Evolutionary conservation across 805 yeast genomes (phyloP).

Genomic region (Suhomyces sp.): DNA sequence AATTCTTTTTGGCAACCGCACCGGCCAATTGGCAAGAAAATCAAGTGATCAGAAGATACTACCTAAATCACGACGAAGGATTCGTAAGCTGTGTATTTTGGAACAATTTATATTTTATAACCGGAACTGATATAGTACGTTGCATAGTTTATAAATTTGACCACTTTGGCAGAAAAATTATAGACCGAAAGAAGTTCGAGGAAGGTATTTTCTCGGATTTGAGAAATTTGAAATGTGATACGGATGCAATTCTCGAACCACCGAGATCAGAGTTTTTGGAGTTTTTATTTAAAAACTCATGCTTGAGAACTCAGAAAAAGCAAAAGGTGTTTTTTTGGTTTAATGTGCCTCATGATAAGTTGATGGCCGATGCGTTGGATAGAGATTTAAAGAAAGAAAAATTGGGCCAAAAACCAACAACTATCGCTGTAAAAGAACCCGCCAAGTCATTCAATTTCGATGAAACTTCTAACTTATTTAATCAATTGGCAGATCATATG

Average conservation of each 20-base stretch:
- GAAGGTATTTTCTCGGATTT: conserved; percentile 94
- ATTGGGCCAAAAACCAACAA: conserved; percentile 60
- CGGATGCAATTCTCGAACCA: conserved; percentile 81
- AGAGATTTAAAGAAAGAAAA: conserved; percentile 83
- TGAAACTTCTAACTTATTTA: conserved; percentile 46
- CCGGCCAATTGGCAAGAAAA: conserved; percentile 92
- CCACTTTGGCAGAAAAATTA: conserved; percentile 81
- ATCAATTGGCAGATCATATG: conserved; percentile 52
- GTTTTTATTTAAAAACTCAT: conserved; percentile 79
- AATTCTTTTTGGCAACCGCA: conserved; percentile 86
- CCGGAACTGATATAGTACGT: conserved; percentile 95
- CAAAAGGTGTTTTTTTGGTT: conserved; percentile 97
- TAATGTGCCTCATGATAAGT: conserved; percentile 88
- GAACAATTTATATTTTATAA: conserved; percentile 84
- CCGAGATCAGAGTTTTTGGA: conserved; percentile 84
- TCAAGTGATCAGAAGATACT: conserved; percentile 83
- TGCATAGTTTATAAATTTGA: conserved; percentile 85
- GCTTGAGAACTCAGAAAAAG: conserved; percentile 91
- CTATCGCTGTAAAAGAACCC: conserved; percentile 72
- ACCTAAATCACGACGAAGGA: conserved; percentile 83
- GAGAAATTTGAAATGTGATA: conserved; percentile 79
- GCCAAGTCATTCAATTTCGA: conserved; percentile 74
- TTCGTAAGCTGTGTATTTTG: conserved; percentile 91
- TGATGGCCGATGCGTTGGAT: conserved; percentile 91
- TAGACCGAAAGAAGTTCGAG: conserved; percentile 90